Evolutionary conservation across 495 filamentous ascomycete species (phyloP).

Genomic region (Penicillium paxilli): DNA sequence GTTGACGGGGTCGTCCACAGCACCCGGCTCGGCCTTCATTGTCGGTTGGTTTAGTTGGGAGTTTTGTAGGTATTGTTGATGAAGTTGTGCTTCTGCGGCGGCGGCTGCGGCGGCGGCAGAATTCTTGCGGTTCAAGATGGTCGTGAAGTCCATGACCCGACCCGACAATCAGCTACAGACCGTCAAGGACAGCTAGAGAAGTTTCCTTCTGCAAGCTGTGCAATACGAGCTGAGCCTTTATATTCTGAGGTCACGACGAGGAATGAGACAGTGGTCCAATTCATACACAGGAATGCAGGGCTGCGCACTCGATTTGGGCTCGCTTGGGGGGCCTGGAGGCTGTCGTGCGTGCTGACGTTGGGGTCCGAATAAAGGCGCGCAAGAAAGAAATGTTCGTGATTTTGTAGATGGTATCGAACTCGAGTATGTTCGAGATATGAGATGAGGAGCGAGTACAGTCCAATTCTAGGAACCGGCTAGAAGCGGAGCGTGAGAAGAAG

Average conservation of each 20-base stretch:
- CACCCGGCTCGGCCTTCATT: conserved; percentile 65
- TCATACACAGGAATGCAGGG: conserved; percentile 21
- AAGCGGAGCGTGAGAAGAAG: conserved; percentile 11
- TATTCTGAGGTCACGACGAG: conserved; percentile 1
- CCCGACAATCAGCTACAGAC: conserved; percentile 35
- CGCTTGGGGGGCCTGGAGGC: neutral
- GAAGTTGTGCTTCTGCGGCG: conserved; percentile 51
- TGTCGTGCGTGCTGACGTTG: neutral
- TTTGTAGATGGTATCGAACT: neutral
- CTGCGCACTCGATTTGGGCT: neutral
- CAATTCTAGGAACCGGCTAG: conserved; percentile 10
- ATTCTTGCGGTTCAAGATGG: conserved; percentile 65
- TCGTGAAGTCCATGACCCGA: conserved; percentile 69
- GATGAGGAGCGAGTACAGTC: neutral
- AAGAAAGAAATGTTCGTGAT: neutral
- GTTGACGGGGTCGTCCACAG: conserved; percentile 63
- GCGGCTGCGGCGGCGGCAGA: conserved; percentile 45
- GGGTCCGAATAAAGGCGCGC: neutral
- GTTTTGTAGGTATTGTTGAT: conserved; percentile 57
- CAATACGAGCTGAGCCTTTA: neutral
- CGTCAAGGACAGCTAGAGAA: conserved; percentile 35
- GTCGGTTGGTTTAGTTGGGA: conserved; percentile 45
- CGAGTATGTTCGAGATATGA: conserved; percentile 3
- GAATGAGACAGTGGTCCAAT: conserved; percentile 8
- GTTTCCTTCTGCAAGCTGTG: conserved; percentile 11